These are phyloP conservation scores for Oryza australiensis DNA, from an alignment of 176 grass and related monocot species.

Conservation along the genomic window DNA sequence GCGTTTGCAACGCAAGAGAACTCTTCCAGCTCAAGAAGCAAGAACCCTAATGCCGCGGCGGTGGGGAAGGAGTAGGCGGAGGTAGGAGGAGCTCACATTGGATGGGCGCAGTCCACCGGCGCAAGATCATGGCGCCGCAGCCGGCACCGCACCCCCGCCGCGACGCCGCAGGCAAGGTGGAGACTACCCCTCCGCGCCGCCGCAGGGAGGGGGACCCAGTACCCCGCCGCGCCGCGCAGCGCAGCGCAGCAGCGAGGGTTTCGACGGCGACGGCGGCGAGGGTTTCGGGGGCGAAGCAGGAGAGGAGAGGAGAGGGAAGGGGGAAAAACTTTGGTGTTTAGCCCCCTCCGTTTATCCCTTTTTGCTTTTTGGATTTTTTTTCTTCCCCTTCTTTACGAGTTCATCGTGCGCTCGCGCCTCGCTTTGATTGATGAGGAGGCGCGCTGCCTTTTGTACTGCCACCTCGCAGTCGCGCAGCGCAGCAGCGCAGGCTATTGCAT, in stretches of 20 bases:
- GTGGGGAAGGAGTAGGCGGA: not conserved
- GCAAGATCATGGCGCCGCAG: constrained; percentile 3
- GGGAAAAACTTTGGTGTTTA: constrained; percentile 16
- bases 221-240: not conserved
- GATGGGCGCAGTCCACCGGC: constrained; percentile 2
- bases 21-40: not conserved
- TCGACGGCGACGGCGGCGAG: constrained; percentile 31
- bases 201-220: no score
- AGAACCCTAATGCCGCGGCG: not conserved
- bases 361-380: not conserved
- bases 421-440: constrained; percentile 37
- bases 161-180: not conserved
- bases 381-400: constrained; percentile 11
- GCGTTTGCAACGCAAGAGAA: not conserved
- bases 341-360: constrained; percentile 3
- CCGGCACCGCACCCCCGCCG: not conserved
- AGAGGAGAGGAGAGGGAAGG: not conserved
- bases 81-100: constrained; percentile 21
- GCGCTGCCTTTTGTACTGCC: constrained; percentile 13
- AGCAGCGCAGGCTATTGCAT: no score
- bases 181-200: no score
- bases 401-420: constrained; percentile 32
- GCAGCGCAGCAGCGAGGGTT: constrained; percentile 24
- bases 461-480: no score
- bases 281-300: constrained; percentile 26